Evolutionary conservation across 148 eudicot genomes (phyloP).

Genomic region (Rhododendron williamsianum): DNA sequence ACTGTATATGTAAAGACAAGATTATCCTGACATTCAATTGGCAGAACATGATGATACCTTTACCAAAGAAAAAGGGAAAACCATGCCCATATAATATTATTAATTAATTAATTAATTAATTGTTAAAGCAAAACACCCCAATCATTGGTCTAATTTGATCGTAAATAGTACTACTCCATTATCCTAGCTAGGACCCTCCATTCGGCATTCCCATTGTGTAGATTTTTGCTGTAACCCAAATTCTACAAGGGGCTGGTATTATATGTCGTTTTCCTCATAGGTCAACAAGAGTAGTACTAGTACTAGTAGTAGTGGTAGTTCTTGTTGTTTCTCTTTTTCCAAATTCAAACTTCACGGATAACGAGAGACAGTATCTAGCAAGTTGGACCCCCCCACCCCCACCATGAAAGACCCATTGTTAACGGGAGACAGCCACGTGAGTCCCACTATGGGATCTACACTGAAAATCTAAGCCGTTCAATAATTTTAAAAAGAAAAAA

Average conservation of each 20-base stretch:
- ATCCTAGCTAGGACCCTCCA: not conserved
- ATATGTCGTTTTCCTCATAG: not conserved
- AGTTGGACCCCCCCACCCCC: not conserved
- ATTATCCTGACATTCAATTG: not conserved
- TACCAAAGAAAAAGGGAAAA: not conserved
- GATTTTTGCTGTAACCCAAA: not conserved
- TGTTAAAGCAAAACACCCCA: not conserved
- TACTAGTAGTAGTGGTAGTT: not conserved
- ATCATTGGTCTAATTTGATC: not conserved
- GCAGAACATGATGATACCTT: not conserved
- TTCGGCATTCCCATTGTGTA: not conserved
- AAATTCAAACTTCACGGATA: slow-evolving; percentile 4
- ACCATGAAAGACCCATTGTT: not conserved
- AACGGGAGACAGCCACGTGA: no score
- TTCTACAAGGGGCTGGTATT: not conserved
- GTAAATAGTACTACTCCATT: no score
- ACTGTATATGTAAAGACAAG: not conserved
- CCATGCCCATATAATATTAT: not conserved
- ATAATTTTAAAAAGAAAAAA: no score
- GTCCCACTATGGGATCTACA: no score
- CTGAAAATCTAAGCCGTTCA: no score
- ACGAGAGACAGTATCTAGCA: not conserved
- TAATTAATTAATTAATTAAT: no score
- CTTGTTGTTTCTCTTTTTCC: not conserved
- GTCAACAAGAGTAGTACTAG: not conserved